phyloP scores from a whole-genome alignment of 768 basidiomycete species.

The Suillus alpinus region DNA sequence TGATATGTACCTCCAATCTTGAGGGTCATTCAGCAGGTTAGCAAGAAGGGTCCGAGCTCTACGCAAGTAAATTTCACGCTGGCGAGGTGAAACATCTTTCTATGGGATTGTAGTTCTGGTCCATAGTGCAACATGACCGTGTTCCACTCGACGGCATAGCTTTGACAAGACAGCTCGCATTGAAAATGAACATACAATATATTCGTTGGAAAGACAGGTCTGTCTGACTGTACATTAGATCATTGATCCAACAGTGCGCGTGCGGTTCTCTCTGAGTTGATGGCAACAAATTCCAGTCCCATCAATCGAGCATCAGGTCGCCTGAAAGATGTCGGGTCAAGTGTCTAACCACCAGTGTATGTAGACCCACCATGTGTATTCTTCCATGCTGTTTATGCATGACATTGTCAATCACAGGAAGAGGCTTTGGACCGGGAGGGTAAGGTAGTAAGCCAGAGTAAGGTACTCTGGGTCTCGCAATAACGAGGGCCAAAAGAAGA shows the following conservation, averaged over 20 bases:
- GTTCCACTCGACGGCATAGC: conserved; percentile 26
- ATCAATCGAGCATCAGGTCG: neutral
- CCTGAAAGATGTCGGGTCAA: neutral
- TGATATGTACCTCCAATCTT: conserved; percentile 12
- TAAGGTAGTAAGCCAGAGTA: conserved; percentile 11
- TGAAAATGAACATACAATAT: neutral
- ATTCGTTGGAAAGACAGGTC: neutral
- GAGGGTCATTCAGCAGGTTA: conserved; percentile 15
- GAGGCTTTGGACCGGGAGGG: conserved; percentile 29
- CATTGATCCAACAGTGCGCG: conserved; percentile 7
- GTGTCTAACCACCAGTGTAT: neutral
- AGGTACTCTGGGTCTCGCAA: neutral
- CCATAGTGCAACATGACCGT: conserved; percentile 21
- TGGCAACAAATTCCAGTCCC: conserved; percentile 1
- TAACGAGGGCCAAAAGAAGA: neutral
- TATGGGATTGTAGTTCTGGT: conserved; percentile 15
- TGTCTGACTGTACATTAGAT: conserved; percentile 7
- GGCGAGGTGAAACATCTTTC: conserved; percentile 17
- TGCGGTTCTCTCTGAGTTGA: conserved; percentile 8
- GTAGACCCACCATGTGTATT: conserved; percentile 25
- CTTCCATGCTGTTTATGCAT: conserved; percentile 29
- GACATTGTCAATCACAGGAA: conserved; percentile 27
- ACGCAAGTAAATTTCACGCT: conserved; percentile 12
- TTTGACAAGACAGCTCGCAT: conserved; percentile 1
- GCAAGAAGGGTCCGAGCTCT: conserved; percentile 8